Conservation (phyloP, 306 rosid genomes). For the Corylus avellana region DNA sequence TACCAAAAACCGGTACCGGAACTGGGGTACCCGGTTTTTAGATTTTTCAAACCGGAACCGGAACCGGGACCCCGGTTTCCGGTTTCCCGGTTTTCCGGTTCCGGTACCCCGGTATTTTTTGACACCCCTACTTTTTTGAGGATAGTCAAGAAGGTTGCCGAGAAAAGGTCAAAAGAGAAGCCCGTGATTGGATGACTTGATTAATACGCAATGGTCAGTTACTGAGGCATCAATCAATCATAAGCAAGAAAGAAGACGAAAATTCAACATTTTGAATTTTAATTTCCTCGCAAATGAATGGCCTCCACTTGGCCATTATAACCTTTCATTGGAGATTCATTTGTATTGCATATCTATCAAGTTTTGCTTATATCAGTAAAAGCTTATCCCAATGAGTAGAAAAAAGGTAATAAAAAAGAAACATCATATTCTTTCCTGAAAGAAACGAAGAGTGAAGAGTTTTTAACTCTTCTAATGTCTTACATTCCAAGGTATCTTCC, state of each 20-base stretch:
- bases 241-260: background rate
- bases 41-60: no score
- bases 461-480: constrained; percentile 39
- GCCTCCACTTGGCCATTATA: background rate
- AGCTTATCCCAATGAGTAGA: background rate
- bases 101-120: no score
- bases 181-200: no score
- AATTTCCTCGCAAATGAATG: background rate
- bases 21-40: no score
- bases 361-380: background rate
- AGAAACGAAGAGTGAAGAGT: constrained; percentile 26
- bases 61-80: no score
- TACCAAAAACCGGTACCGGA: no score
- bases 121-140: no score
- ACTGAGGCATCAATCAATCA: background rate
- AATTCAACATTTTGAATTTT: background rate
- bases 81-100: no score
- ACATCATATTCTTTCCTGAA: constrained; percentile 24
- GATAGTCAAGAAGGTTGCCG: no score
- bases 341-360: background rate
- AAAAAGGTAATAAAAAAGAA: background rate
- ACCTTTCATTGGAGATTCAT: background rate
- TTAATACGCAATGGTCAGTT: background rate
- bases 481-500: constrained; percentile 48
- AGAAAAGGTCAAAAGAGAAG: no score